Evolutionary conservation across 2,329 filamentous ascomycete genomes (phyloP).

Genomic region (Drechmeria coniospora): DNA sequence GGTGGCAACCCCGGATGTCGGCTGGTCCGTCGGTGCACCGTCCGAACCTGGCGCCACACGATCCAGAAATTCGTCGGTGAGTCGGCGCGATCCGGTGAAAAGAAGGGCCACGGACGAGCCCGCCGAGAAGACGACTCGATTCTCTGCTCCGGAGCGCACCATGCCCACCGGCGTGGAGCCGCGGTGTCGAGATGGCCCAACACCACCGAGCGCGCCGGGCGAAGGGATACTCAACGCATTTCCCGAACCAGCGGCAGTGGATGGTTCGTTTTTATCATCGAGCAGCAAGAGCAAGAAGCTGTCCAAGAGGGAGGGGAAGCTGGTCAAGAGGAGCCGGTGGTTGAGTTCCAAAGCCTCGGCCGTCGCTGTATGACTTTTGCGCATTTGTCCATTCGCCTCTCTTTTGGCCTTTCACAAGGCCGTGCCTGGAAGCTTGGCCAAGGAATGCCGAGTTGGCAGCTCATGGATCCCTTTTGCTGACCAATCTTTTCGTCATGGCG

Average conservation of each 20-base stretch:
- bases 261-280: slow-evolving; percentile 6
- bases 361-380: slow-evolving; percentile 7
- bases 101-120: slow-evolving; percentile 8
- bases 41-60: too few species aligned
- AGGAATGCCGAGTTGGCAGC: too few species aligned
- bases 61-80: too few species aligned
- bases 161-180: slow-evolving; percentile 10
- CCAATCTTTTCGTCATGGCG: too few species aligned
- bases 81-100: too few species aligned
- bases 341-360: slow-evolving; percentile 7
- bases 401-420: too few species aligned
- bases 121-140: slow-evolving; percentile 10
- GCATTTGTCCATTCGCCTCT: too few species aligned
- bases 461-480: too few species aligned
- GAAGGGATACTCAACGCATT: slow-evolving; percentile 10
- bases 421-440: too few species aligned
- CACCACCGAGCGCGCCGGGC: slow-evolving; percentile 4
- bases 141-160: slow-evolving; percentile 16
- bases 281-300: slow-evolving; percentile 12
- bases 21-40: too few species aligned
- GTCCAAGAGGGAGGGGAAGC: slow-evolving; percentile 14
- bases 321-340: slow-evolving; percentile 12
- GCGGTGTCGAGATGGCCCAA: slow-evolving; percentile 2
- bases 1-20: too few species aligned
- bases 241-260: slow-evolving; percentile 7